Conservation (phyloP, 2,329 filamentous ascomycete genomes). For the Pseudopyricularia javanii region DNA sequence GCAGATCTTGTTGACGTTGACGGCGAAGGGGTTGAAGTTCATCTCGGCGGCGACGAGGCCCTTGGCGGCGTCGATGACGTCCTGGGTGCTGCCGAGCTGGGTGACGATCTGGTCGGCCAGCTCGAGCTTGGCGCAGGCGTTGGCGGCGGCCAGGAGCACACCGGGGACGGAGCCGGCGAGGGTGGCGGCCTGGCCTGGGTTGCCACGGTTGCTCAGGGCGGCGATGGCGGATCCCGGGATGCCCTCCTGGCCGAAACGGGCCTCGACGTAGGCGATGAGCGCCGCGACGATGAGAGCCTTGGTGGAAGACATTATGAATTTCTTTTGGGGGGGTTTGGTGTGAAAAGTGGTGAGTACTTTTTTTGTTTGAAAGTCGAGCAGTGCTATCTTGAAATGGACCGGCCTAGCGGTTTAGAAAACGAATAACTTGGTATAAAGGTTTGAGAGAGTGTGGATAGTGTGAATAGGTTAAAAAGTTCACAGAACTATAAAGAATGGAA, state of each 20-base stretch:
- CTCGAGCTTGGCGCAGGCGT: slow-evolving; percentile 43
- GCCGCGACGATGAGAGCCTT: slow-evolving; percentile 25
- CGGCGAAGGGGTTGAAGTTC: slow-evolving; percentile 59
- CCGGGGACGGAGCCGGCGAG: slow-evolving; percentile 50
- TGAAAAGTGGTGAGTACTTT: background rate
- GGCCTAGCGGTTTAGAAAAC: slow-evolving; percentile 1
- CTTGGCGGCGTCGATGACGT: slow-evolving; percentile 46
- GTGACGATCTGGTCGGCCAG: slow-evolving; percentile 53
- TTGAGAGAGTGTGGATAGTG: background rate
- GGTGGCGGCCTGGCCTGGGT: slow-evolving; percentile 47
- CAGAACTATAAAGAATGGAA: slow-evolving; percentile 15
- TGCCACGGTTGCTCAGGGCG: slow-evolving; percentile 35
- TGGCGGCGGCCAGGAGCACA: slow-evolving; percentile 50
- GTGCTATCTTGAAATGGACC: background rate
- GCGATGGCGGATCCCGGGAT: slow-evolving; percentile 40
- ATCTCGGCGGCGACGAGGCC: slow-evolving; percentile 45
- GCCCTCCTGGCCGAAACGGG: slow-evolving; percentile 54
- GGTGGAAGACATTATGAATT: slow-evolving; percentile 25
- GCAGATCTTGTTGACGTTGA: slow-evolving; percentile 49
- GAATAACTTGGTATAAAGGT: background rate
- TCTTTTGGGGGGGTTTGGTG: background rate
- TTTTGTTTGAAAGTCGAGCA: background rate
- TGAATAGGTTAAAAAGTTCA: slow-evolving; percentile 16
- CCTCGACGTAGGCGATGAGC: slow-evolving; percentile 31
- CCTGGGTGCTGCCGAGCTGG: slow-evolving; percentile 43